These are phyloP conservation scores for Plasmodium yoelii DNA, from an alignment of 169 alveolate genomes.

Conservation along the genomic window DNA sequence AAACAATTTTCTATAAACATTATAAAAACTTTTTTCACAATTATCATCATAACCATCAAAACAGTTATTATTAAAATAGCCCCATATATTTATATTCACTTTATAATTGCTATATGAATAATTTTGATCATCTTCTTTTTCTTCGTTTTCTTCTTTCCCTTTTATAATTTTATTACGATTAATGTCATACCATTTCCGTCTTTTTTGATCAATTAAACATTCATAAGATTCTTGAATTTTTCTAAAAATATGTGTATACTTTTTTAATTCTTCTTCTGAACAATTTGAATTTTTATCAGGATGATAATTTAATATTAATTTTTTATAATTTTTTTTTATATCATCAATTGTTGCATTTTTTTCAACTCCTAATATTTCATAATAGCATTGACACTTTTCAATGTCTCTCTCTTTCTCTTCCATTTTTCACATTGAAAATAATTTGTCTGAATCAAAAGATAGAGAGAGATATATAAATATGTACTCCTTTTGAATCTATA, in stretches of 20 bases:
- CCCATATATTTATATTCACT: conserved; percentile 84
- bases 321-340: conserved; percentile 89
- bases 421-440: background rate
- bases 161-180: conserved; percentile 83
- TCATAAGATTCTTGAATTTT: conserved; percentile 90
- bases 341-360: conserved; percentile 81
- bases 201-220: conserved; percentile 87
- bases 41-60: conserved; percentile 81
- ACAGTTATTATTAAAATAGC: conserved; percentile 79
- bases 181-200: conserved; percentile 87
- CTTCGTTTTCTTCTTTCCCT: conserved; percentile 56
- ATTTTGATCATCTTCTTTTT: background rate
- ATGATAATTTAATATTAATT: conserved; percentile 88
- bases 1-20: conserved; percentile 86
- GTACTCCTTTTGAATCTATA: too few species aligned
- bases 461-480: too few species aligned
- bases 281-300: conserved; percentile 90
- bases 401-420: conserved; percentile 13
- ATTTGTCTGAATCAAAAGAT: too few species aligned
- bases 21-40: conserved; percentile 84
- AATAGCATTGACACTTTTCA: conserved; percentile 76
- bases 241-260: conserved; percentile 85
- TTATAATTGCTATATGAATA: conserved; percentile 23
- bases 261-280: conserved; percentile 56
- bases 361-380: conserved; percentile 77